Evolutionary conservation across 2,329 filamentous ascomycete species (phyloP).

Genomic region (Colletotrichum noveboracense): DNA sequence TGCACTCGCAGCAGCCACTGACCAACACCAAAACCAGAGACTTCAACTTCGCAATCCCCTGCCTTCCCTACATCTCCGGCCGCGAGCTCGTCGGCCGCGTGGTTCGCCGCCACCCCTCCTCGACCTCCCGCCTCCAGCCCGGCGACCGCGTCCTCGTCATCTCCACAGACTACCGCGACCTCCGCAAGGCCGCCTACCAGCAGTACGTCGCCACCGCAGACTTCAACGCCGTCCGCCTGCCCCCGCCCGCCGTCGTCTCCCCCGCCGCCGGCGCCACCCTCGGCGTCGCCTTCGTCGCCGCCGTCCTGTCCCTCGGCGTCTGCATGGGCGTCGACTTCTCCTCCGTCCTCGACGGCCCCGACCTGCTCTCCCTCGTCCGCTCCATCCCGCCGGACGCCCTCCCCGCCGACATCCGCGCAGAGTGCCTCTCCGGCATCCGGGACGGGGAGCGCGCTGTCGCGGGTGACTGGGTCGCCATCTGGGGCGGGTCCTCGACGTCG

Average conservation of each 20-base stretch:
- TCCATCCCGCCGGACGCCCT: conserved; percentile 51
- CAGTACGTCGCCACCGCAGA: conserved; percentile 69
- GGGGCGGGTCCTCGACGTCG: conserved; percentile 78
- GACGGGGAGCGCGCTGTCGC: conserved; percentile 56
- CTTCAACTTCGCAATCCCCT: conserved; percentile 73
- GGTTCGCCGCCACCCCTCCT: conserved; percentile 33
- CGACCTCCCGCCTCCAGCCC: conserved; percentile 47
- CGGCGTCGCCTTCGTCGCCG: conserved; percentile 75
- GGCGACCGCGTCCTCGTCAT: conserved; percentile 69
- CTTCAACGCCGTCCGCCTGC: conserved; percentile 67
- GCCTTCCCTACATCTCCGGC: conserved; percentile 71
- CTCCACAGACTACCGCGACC: conserved; percentile 76
- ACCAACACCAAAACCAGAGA: conserved; percentile 49
- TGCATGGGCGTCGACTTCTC: conserved; percentile 73
- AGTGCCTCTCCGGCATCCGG: conserved; percentile 64
- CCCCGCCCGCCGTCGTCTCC: conserved; percentile 47
- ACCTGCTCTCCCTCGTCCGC: conserved; percentile 59
- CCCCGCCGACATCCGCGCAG: conserved; percentile 64
- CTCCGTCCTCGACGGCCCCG: conserved; percentile 56
- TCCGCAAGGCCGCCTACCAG: conserved; percentile 75
- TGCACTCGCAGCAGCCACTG: background rate
- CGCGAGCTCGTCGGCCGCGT: conserved; percentile 73
- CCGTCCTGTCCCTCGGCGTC: conserved; percentile 69
- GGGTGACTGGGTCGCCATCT: conserved; percentile 76
- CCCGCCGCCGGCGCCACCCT: conserved; percentile 65